Base-by-base conservation (phyloP, 2,329 filamentous ascomycete genomes). In the Mycosphaerella sp. region DNA sequence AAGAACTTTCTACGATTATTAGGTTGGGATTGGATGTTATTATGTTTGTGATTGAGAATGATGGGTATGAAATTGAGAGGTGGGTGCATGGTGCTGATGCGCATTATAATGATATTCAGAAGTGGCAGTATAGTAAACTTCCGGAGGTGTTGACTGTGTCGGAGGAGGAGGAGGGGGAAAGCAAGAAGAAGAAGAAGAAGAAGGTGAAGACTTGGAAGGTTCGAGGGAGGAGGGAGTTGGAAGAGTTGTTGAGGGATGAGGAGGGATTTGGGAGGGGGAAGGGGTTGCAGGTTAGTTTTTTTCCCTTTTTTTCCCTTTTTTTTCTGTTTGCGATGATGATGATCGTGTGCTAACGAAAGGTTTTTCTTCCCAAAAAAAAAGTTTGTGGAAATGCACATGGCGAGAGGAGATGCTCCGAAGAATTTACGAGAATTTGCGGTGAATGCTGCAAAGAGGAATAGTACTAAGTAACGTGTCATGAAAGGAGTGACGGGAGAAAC, bases 1-100 rank as follows among this genome's bases (percentile, higher is more conserved):
- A 87, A 64, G 83, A 85, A 59, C 70, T 87, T 3, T 78, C 79
- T 9, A 84, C 81, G 1, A 85, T 86, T 61, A 80, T 86, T 60
- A 63, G 64, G 48, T 61, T 68, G 1, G 60, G 68, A 6, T 60
- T 70, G 14, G 66, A 66, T 6, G 63, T 66, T 1, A 59, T 74
- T 5, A 65, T 76, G 6, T 69, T 77, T 54, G 62, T 77, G 6
- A 68, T 76, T 23, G 75, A 76, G 55, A 77, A 77, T 53, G 68
- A 67, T 1, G 75, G 75, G 1, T 77, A 77, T 57, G 76, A 74
- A 0, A 69, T 76, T 54, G 75, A 77, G 65, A 61, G 75, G 3
- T 60, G 74, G 44, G 75, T 77, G 38, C 74, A 76, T 67, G 75
- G 75, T 17, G 69, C 70, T 34, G 59, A 65, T 12, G 53, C 53